Conservation (phyloP, 768 basidiomycete genomes). For the Boletus tomentosulus region DNA sequence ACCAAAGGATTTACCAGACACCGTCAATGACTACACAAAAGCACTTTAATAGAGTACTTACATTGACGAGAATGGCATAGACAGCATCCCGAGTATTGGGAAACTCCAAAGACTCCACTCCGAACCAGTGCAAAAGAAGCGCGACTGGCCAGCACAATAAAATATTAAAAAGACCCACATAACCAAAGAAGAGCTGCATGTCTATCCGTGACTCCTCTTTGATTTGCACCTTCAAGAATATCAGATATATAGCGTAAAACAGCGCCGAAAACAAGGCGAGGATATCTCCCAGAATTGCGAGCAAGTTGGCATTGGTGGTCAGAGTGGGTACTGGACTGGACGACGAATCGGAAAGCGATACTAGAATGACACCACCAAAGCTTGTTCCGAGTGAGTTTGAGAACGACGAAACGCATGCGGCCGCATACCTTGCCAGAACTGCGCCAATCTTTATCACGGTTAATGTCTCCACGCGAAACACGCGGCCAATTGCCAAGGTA, state of each 20-base stretch:
- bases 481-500: constrained; percentile 77
- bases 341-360: constrained; percentile 81
- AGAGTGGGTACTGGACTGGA: constrained; percentile 6
- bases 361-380: constrained; percentile 78
- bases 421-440: constrained; percentile 68
- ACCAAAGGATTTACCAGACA: background rate
- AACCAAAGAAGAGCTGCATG: constrained; percentile 95
- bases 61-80: constrained; percentile 52
- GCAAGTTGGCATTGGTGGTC: constrained; percentile 15
- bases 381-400: constrained; percentile 26
- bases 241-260: constrained; percentile 86
- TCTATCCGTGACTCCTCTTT: constrained; percentile 77
- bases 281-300: constrained; percentile 61
- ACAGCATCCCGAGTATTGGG: constrained; percentile 52
- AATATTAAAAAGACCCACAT: constrained; percentile 86
- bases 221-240: constrained; percentile 84
- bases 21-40: background rate
- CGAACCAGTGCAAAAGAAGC: constrained; percentile 67
- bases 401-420: background rate
- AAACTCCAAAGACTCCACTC: constrained; percentile 68
- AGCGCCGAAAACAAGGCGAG: constrained; percentile 84
- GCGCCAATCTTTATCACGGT: constrained; percentile 70
- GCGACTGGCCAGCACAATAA: constrained; percentile 72
- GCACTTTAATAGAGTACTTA: constrained; percentile 28
- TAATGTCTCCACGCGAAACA: constrained; percentile 78